Base-by-base conservation (phyloP, 495 filamentous ascomycete genomes). In the Xylaria curta region DNA sequence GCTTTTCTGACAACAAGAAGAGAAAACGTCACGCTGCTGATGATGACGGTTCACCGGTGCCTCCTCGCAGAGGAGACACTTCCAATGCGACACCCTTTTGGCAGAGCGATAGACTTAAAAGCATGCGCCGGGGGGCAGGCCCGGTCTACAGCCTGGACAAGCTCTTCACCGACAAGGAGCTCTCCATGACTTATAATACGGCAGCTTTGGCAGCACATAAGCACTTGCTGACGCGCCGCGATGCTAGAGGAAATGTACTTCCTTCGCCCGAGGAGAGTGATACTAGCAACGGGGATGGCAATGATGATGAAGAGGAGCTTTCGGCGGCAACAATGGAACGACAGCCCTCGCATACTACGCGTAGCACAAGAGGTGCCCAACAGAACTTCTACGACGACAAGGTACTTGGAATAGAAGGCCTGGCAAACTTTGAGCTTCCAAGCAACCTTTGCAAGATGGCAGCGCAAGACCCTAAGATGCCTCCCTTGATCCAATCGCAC, bases 111-210 rank as follows among this genome's bases (percentile, higher is more conserved):
- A 83, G 76, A 73, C 76, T 71, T 47, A 85, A 83, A 73, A 82
- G 76, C 42, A 81, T 82, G 69, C 85, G 81, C 33, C 87, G 86
- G 74, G 74, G 80, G 44, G 79, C 80, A 0, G 84, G 82, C 7
- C 87, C 88, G 46, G 78, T 87, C 9, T 96, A 94, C 81, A 93
- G 91, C 58, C 90, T 98, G 70, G 91, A 97, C 64, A 92, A 94
- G 69, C 89, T 98, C 31, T 98, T 98, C 76, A 97, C 93, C 0
- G 94, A 97, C 72, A 97, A 95, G 82, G 95, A 98, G 80, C 89
- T 98, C 15, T 86, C 88, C 38, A 85, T 93, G 80, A 90, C 90
- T 5, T 91, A 92, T 54, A 93, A 93, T 74, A 81, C 87, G 36
- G 91, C 93, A 0, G 90, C 91, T 56, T 77, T 93, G 26, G 91